These are phyloP conservation scores for Solanum sejunctum DNA, from an alignment of 257 asterid species.

Conservation along the genomic window DNA sequence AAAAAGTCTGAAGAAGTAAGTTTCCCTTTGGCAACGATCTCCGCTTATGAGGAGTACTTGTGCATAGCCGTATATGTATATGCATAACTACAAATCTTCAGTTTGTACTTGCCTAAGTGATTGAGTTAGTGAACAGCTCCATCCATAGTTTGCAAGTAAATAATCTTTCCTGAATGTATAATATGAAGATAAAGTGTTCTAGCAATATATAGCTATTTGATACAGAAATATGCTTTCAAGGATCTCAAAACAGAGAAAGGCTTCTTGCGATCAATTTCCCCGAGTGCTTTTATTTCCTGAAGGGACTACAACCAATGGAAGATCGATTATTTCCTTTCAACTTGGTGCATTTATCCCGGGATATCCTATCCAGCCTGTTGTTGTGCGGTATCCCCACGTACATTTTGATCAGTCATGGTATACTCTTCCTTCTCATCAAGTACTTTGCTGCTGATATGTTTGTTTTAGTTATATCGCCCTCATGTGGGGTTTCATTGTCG, in stretches of 20 bases:
- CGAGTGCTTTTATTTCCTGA: slow-evolving; percentile 97
- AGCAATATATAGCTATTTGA: slow-evolving; percentile 73
- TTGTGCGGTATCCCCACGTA: slow-evolving; percentile 78
- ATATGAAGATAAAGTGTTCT: slow-evolving; percentile 10
- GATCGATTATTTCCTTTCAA: slow-evolving; percentile 79
- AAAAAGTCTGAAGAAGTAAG: not conserved
- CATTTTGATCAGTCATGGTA: slow-evolving; percentile 99
- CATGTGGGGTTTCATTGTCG: not conserved
- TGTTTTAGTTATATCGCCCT: not conserved
- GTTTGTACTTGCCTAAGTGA: not conserved
- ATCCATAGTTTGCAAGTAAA: not conserved
- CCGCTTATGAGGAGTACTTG: not conserved
- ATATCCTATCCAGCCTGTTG: slow-evolving; percentile 84
- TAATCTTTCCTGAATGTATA: not conserved
- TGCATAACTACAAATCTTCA: not conserved
- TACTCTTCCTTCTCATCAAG: not conserved
- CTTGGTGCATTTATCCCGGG: slow-evolving; percentile 98
- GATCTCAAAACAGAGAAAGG: slow-evolving; percentile 97
- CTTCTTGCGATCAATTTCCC: slow-evolving; percentile 73
- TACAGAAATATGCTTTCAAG: slow-evolving; percentile 84
- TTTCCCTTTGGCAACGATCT: not conserved
- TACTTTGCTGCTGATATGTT: not conserved
- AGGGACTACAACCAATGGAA: slow-evolving; percentile 99
- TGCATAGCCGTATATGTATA: not conserved
- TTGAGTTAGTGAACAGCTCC: not conserved